Evolutionary conservation across 768 basidiomycete genomes (phyloP), one percentile per base, ranked within the genome.

Genomic region (Peribolospora baueri): DNA sequence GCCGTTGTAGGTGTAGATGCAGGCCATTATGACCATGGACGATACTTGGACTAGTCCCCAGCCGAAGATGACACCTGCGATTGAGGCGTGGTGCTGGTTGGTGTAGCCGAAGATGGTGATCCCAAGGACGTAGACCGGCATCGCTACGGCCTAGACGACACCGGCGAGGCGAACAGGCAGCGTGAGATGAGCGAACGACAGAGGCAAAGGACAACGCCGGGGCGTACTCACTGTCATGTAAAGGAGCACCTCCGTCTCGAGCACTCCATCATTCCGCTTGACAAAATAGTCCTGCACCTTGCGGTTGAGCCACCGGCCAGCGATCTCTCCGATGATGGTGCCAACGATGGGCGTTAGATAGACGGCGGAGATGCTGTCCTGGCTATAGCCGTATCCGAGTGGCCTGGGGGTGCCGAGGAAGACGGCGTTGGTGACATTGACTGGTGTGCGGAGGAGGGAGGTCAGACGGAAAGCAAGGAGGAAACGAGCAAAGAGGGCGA

Each of bases 401-500:
- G 77, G 76, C 1, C 69, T 68, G 0, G 76, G 76, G 3, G 67
- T 68, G 5, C 76, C 77, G 1, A 80, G 65, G 68, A 81, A 81
- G 52, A 80, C 76, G 0, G 74, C 76, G 56, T 76, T 78, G 2
- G 79, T 82, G 13, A 77, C 75, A 74, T 79, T 53, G 43, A 54
- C 25, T 8, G 7, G 7, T 11, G 40, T 42, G 25, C 41, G 36
- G 9, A 46, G 4, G 42, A 25, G 14, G 25, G 10, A 38, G 46
- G 11, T 13, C 10, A 46, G 50, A 45, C 25, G 37, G 54, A 3
- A 4, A 9, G 13, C 0, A 51, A 75, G 75, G 59, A 78, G 78
- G 52, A 78, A 75, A 42, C 79, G 77, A 53, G 79, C 78, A 11
- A 71, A 66, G 63, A 80, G 80, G 0, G 79, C 80, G 61, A 81